Evolutionary conservation across 495 filamentous ascomycete genomes (phyloP), one percentile per base, ranked within the genome.

Genomic region (Cladorrhinum samala): DNA sequence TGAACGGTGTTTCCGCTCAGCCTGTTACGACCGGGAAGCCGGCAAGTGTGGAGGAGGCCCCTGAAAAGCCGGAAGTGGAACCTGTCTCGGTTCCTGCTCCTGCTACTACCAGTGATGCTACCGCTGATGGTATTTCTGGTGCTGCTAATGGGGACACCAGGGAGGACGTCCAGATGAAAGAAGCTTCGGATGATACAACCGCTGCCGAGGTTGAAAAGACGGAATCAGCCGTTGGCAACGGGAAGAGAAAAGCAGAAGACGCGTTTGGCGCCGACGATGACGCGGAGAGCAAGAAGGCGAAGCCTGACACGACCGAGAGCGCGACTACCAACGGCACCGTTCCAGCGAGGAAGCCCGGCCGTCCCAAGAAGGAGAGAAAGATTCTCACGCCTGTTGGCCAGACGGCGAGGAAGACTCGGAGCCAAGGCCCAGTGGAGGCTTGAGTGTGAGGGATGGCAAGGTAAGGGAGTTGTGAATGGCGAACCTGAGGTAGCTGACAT

Each of bases 381-480:
- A 49, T 45, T n/a, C 24, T 57, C 8, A 49, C 65, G 0, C 47
- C 67, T 9, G 68, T 70, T 7, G 72, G 74, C 0, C 63, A 57
- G 39, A 72, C 75, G 0, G 52, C 53, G 46, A 61, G 72, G 24
- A 73, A 70, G 61, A 77, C 72, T 9, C 62, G 73, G 49, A 75
- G 72, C 46, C 74, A 77, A 56, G 73, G 73, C 0, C 63, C 68
- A 2, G 67, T 62, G 9, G 66, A 72, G 18, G 27, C 52, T 37
- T 52, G 6, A 46, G n/a, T 30, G 45, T 9, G 25, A 19, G 23
- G 18, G 23, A 27, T 13, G 17, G 42, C 14, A 11, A 44, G 44
- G 53, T 39, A 19, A 21, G 48, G 46, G 36, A 25, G 41, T 19
- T 36, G 27, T n/a, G 25, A 53, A n/a, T n/a, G n/a, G n/a, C 19